Percentiles rank a stretch among this genome's conserved stretches.
Evolutionary conservation across 2,329 filamentous ascomycete species (phyloP).

Genomic region (Alternaria ethzedia): DNA sequence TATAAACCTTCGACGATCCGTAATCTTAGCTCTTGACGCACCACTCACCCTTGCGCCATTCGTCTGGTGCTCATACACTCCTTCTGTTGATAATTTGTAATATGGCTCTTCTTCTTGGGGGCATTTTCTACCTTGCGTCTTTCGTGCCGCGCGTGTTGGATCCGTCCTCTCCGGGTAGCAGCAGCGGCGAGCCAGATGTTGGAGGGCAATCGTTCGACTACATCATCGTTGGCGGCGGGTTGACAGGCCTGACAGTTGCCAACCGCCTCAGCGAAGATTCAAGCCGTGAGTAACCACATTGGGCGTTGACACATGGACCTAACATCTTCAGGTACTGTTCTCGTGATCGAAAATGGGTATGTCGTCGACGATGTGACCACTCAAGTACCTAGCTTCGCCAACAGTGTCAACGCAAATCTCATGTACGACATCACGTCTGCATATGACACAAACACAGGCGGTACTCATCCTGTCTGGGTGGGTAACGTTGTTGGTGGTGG

Average conservation of each 20-base stretch:
- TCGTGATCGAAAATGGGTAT: constrained; percentile 38
- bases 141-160: constrained; percentile 19
- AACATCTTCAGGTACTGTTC: constrained; percentile 26
- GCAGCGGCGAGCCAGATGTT: constrained; percentile 17
- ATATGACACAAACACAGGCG: constrained; percentile 21
- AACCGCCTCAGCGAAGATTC: constrained; percentile 39
- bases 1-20: constrained; percentile 8
- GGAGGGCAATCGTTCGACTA: constrained; percentile 37
- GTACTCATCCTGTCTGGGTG: constrained; percentile 23
- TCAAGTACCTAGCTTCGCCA: constrained; percentile 28
- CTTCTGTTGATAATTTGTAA: neutral
- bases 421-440: constrained; percentile 37
- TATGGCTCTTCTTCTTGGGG: constrained; percentile 17
- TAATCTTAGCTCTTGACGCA: neutral
- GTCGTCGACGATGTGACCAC: constrained; percentile 29
- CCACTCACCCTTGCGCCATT: constrained; percentile 1
- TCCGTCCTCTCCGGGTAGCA: neutral
- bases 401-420: constrained; percentile 27
- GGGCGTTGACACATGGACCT: neutral
- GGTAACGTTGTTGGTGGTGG: constrained; percentile 46
- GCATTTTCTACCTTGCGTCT: constrained; percentile 20
- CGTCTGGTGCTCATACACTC: constrained; percentile 1
- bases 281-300: constrained; percentile 14
- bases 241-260: constrained; percentile 39
- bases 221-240: constrained; percentile 40